Evolutionary conservation across 352 stramenopile species (phyloP).

Genomic region (Phytophthora palmivora): DNA sequence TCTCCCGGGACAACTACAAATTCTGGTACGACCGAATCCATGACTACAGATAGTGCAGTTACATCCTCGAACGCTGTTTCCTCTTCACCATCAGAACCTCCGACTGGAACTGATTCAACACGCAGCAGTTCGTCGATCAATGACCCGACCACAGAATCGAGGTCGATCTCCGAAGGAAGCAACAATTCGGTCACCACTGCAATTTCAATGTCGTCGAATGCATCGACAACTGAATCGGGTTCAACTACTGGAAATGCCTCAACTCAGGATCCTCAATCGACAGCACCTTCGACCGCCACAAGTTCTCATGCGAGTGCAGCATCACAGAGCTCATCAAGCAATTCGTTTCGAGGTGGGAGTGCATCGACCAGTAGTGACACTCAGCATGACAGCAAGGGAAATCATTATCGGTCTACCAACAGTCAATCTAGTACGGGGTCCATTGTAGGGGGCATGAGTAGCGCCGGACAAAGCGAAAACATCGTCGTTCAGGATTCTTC

Average conservation of each 20-base stretch:
- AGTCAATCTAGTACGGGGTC: slow-evolving; percentile 15
- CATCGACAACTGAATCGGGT: slow-evolving; percentile 2
- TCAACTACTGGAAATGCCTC: slow-evolving; percentile 14
- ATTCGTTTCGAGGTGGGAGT: slow-evolving; percentile 14
- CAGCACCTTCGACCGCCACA: slow-evolving; percentile 3
- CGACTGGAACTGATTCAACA: neutral
- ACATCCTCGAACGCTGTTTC: neutral
- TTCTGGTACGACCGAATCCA: neutral
- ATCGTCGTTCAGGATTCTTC: slow-evolving; percentile 15
- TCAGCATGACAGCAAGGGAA: neutral
- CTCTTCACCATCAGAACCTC: slow-evolving; percentile 1
- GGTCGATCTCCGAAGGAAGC: neutral
- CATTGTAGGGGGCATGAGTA: neutral
- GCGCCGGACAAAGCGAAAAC: slow-evolving; percentile 1
- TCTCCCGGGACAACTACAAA: neutral
- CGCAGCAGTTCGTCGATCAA: neutral
- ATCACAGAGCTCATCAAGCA: slow-evolving; percentile 4
- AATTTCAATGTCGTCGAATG: slow-evolving; percentile 3
- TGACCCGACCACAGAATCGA: neutral
- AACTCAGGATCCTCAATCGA: slow-evolving; percentile 4
- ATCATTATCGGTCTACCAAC: slow-evolving; percentile 5
- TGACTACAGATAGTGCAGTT: neutral
- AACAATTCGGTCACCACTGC: no score
- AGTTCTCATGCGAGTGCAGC: slow-evolving; percentile 2
- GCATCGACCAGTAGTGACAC: slow-evolving; percentile 5